A percentile compares a stretch with the other conserved stretches of the same genome.
phyloP scores from a whole-genome alignment of 2,329 filamentous ascomycete genomes.

The Botrytis pseudocinerea region DNA sequence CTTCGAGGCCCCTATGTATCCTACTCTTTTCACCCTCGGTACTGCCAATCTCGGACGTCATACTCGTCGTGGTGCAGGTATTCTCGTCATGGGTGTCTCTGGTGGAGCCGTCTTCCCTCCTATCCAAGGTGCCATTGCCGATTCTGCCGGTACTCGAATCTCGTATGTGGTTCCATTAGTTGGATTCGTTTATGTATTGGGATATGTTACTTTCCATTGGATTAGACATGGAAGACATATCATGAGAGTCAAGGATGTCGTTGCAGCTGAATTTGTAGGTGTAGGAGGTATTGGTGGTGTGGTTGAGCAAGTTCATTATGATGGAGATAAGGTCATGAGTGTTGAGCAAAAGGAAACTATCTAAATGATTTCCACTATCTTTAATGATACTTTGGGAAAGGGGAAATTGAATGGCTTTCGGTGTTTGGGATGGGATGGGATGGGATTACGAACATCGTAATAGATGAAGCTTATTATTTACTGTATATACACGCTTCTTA shows the following conservation, averaged over 20 bases:
- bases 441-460: not conserved
- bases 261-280: conserved; percentile 26
- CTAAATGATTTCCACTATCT: not conserved
- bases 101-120: conserved; percentile 76
- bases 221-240: conserved; percentile 40
- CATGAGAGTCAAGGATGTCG: conserved; percentile 40
- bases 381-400: not conserved
- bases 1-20: conserved; percentile 80
- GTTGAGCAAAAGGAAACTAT: conserved; percentile 15
- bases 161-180: conserved; percentile 48
- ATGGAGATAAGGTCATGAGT: conserved; percentile 23
- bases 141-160: conserved; percentile 48
- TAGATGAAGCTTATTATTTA: not conserved
- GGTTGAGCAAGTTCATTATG: conserved; percentile 29
- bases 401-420: not conserved
- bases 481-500: not conserved
- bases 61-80: conserved; percentile 74
- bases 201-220: conserved; percentile 41
- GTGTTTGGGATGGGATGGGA: not conserved
- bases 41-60: conserved; percentile 75
- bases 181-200: conserved; percentile 45
- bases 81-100: conserved; percentile 68
- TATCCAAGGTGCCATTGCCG: conserved; percentile 65
- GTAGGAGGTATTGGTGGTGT: conserved; percentile 34
- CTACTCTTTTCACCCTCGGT: conserved; percentile 75